Conservation (phyloP, 2,329 filamentous ascomycete species). For the Elsinoe batatas region DNA sequence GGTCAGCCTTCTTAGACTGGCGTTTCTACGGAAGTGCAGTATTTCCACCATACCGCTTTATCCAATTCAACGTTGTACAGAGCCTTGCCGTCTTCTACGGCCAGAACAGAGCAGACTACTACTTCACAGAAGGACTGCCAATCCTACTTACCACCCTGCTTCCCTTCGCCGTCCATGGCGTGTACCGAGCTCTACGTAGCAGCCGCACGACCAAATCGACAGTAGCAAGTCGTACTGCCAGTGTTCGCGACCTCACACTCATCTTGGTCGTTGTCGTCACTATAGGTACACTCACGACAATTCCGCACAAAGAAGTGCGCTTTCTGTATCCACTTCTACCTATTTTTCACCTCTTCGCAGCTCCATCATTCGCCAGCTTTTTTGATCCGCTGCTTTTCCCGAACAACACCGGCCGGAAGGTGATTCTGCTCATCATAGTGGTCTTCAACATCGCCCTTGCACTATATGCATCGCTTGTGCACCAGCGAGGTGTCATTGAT, state of each 20-base stretch:
- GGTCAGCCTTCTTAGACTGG: constrained; percentile 61
- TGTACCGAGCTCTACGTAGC: constrained; percentile 42
- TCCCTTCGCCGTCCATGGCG: constrained; percentile 60
- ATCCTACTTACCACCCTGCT: constrained; percentile 74
- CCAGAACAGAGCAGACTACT: constrained; percentile 83
- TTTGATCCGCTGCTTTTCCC: constrained; percentile 39
- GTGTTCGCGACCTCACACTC: constrained; percentile 16
- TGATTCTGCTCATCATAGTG: constrained; percentile 45
- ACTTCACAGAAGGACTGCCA: constrained; percentile 79
- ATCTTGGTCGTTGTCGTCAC: constrained; percentile 50
- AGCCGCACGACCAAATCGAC: constrained; percentile 6
- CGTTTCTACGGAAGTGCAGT: constrained; percentile 78
- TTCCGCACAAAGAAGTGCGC: constrained; percentile 93
- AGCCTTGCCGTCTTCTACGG: constrained; percentile 90
- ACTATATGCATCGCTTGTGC: constrained; percentile 62
- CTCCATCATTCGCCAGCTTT: constrained; percentile 55
- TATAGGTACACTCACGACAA: constrained; percentile 56
- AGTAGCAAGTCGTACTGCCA: constrained; percentile 18
- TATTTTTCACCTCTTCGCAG: constrained; percentile 70
- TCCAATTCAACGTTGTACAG: constrained; percentile 84
- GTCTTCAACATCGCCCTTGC: constrained; percentile 60
- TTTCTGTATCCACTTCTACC: constrained; percentile 93
- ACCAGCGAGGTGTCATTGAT: constrained; percentile 69
- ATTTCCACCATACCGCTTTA: constrained; percentile 76
- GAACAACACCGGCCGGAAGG: constrained; percentile 35